These are phyloP conservation scores for Neurospora sp. DNA, from an alignment of 495 filamentous ascomycete species.

Conservation along the genomic window DNA sequence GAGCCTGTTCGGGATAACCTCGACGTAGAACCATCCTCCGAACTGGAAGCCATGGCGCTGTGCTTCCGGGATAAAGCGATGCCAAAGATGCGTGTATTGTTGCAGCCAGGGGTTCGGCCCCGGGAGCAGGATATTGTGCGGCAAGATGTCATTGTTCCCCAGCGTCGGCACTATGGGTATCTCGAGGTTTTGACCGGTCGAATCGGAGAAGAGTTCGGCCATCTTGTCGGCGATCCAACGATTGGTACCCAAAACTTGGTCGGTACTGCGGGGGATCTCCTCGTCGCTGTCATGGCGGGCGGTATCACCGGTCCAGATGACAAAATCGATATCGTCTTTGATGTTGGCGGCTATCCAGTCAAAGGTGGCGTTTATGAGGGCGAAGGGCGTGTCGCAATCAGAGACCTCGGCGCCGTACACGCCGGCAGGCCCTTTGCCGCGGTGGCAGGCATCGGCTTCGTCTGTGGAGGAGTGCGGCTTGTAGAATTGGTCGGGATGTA, in stretches of 20 bases:
- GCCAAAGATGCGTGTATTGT: conserved; percentile 65
- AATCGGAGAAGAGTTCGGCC: conserved; percentile 53
- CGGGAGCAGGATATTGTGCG: conserved; percentile 82
- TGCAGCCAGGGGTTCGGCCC: conserved; percentile 82
- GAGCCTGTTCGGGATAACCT: conserved; percentile 79
- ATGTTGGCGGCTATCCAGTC: conserved; percentile 82
- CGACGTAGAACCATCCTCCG: conserved; percentile 88
- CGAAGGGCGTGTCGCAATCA: conserved; percentile 75
- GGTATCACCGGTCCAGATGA: conserved; percentile 96
- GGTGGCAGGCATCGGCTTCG: conserved; percentile 65
- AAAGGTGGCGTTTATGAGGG: conserved; percentile 82
- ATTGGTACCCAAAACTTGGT: conserved; percentile 70
- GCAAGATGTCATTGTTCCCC: conserved; percentile 95
- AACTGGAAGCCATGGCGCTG: conserved; percentile 86
- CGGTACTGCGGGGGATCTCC: conserved; percentile 58
- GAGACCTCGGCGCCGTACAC: conserved; percentile 73
- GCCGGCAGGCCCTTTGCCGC: conserved; percentile 65
- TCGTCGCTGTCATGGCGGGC: conserved; percentile 94
- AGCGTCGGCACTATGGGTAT: conserved; percentile 85
- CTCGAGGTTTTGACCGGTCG: conserved; percentile 41
- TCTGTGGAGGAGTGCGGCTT: conserved; percentile 60
- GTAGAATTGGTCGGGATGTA: conserved; percentile 86
- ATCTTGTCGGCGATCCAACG: conserved; percentile 65
- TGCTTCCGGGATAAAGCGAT: conserved; percentile 78
- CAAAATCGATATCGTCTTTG: conserved; percentile 80